Evolutionary conservation across 2,329 filamentous ascomycete species (phyloP).

Genomic region (Bipolaris sorokiniana): DNA sequence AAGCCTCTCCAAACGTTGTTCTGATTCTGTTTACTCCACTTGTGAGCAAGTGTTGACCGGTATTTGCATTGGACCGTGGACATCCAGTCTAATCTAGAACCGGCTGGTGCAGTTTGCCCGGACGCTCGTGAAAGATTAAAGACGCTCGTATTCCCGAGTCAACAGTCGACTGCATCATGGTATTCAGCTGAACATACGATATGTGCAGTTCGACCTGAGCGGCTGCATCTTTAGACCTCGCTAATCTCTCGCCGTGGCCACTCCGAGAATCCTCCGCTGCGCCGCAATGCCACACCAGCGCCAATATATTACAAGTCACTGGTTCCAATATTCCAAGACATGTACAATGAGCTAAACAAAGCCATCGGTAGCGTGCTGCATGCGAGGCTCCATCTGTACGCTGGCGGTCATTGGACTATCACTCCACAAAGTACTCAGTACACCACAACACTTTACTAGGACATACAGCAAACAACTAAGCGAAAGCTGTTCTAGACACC

Average conservation of each 20-base stretch:
- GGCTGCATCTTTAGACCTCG: background rate
- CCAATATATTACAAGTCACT: conserved; percentile 4
- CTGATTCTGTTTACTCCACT: background rate
- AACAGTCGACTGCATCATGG: background rate
- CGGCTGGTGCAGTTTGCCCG: background rate
- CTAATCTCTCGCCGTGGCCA: background rate
- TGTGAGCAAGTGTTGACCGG: background rate
- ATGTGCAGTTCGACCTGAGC: background rate
- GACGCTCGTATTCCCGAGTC: background rate
- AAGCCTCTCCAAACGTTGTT: background rate
- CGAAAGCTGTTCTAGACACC: background rate
- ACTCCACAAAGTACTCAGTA: conserved; percentile 17
- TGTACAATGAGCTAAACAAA: background rate
- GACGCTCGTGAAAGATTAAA: background rate
- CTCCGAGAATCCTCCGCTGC: conserved; percentile 2
- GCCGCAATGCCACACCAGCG: conserved; percentile 3
- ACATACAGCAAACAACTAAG: background rate
- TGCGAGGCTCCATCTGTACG: conserved; percentile 36
- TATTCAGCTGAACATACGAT: background rate
- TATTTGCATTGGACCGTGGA: background rate
- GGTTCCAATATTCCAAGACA: conserved; percentile 6
- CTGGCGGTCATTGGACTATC: conserved; percentile 22
- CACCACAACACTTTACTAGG: background rate
- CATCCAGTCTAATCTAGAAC: background rate
- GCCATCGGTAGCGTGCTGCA: background rate